A percentile compares a stretch with the other conserved stretches of the same genome.
Conservation (phyloP, 2,329 filamentous ascomycete species). For the Coniella vitis region DNA sequence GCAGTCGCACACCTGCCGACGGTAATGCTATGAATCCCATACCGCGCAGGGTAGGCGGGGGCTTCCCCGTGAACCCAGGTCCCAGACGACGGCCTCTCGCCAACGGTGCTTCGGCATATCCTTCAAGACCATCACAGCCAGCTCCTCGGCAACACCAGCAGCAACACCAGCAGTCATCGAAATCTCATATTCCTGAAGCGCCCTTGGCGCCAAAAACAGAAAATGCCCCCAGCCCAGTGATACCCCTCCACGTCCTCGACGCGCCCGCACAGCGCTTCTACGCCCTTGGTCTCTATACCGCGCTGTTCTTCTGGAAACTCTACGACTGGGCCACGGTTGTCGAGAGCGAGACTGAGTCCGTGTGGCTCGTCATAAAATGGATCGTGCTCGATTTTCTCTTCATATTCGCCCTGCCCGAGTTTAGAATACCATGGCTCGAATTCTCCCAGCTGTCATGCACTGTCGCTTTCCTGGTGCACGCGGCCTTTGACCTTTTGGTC, state of each 20-base stretch:
- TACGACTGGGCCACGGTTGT: conserved; percentile 79
- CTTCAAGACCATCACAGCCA: not conserved
- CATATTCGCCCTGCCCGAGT: conserved; percentile 75
- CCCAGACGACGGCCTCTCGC: conserved; percentile 14
- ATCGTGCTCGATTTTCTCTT: conserved; percentile 77
- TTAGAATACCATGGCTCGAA: conserved; percentile 95
- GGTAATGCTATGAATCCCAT: conserved; percentile 17
- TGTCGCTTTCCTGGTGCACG: conserved; percentile 64
- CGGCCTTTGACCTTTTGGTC: conserved; percentile 70
- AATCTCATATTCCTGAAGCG: conserved; percentile 22
- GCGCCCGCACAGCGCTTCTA: conserved; percentile 88
- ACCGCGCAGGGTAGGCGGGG: conserved; percentile 15
- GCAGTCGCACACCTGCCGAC: not conserved
- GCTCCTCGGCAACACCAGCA: not conserved
- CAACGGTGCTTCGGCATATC: conserved; percentile 2
- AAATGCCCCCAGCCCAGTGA: conserved; percentile 50
- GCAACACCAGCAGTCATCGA: no score
- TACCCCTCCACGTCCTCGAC: conserved; percentile 76
- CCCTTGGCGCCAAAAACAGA: conserved; percentile 40
- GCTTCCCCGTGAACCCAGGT: conserved; percentile 16
- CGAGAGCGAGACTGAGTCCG: conserved; percentile 79
- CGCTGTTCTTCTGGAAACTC: conserved; percentile 72
- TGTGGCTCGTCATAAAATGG: conserved; percentile 93
- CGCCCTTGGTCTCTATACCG: conserved; percentile 69
- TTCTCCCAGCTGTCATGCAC: conserved; percentile 72